phyloP scores from a whole-genome alignment of 345 rosid species.

The Abelmoschus esculentus region DNA sequence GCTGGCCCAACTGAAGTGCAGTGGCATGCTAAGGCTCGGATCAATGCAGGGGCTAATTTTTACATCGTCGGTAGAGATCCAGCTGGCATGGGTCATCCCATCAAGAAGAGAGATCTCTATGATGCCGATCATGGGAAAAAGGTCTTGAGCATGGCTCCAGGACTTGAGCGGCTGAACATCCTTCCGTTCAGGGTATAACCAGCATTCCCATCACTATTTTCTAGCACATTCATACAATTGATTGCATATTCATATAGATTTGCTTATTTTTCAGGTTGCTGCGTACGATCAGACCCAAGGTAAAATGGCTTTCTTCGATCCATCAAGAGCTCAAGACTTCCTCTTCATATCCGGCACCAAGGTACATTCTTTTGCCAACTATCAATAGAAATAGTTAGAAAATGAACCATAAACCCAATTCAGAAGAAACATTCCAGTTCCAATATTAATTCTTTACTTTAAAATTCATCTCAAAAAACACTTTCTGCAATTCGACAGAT shows the following conservation, averaged over 20 bases:
- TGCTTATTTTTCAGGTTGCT: constrained; percentile 56
- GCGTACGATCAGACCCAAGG: constrained; percentile 95
- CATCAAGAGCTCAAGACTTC: constrained; percentile 83
- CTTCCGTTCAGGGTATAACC: constrained; percentile 83
- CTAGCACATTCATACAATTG: neutral
- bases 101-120: constrained; percentile 85
- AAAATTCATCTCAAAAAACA: neutral
- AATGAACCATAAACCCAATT: neutral
- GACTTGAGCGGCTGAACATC: constrained; percentile 87
- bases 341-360: constrained; percentile 93
- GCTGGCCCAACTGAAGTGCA: constrained; percentile 99
- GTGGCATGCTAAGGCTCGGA: constrained; percentile 98
- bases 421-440: neutral
- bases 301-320: constrained; percentile 97
- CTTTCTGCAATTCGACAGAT: constrained; percentile 40
- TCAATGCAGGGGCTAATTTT: constrained; percentile 97
- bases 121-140: constrained; percentile 99
- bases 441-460: neutral
- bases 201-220: neutral
- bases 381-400: neutral
- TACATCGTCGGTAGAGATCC: constrained; percentile 99
- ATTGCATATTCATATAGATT: neutral
- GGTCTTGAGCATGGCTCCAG: constrained; percentile 97
- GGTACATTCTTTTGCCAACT: constrained; percentile 29
- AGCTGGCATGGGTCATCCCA: constrained; percentile 97